phyloP scores from a whole-genome alignment of 2,329 filamentous ascomycete species.

The Claviceps purpurea region DNA sequence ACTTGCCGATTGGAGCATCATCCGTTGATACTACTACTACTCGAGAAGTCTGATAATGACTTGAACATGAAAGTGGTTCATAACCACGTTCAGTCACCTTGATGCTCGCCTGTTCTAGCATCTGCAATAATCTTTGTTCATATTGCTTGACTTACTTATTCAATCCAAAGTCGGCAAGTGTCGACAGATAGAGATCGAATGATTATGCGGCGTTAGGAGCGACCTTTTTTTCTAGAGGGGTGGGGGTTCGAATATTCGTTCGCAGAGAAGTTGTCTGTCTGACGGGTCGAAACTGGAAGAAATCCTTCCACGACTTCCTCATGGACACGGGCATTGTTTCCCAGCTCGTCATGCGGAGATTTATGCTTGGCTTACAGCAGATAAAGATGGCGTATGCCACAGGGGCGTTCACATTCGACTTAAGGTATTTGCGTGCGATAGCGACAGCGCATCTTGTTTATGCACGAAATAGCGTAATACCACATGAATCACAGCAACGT shows the following conservation, averaged over 20 bases:
- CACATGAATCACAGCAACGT: not conserved
- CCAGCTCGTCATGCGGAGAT: not conserved
- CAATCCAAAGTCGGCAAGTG: not conserved
- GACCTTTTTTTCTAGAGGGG: not conserved
- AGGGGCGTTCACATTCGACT: not conserved
- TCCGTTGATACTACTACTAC: constrained; percentile 36
- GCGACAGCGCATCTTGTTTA: constrained; percentile 2
- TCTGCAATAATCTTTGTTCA: not conserved
- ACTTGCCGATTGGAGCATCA: constrained; percentile 71
- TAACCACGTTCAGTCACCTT: not conserved
- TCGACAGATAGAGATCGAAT: not conserved
- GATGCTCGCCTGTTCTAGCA: not conserved
- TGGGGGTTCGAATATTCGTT: not conserved
- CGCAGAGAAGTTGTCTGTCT: not conserved
- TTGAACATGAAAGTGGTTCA: not conserved
- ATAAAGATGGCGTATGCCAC: not conserved
- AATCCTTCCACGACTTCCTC: not conserved
- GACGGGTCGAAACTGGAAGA: not conserved
- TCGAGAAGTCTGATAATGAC: not conserved
- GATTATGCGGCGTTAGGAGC: not conserved
- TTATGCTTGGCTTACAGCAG: not conserved
- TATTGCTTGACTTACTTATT: not conserved
- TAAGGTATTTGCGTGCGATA: not conserved
- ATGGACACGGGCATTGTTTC: not conserved
- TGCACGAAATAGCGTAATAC: constrained; percentile 1